phyloP scores from a whole-genome alignment of 768 basidiomycete species.

The Russula sp. region DNA sequence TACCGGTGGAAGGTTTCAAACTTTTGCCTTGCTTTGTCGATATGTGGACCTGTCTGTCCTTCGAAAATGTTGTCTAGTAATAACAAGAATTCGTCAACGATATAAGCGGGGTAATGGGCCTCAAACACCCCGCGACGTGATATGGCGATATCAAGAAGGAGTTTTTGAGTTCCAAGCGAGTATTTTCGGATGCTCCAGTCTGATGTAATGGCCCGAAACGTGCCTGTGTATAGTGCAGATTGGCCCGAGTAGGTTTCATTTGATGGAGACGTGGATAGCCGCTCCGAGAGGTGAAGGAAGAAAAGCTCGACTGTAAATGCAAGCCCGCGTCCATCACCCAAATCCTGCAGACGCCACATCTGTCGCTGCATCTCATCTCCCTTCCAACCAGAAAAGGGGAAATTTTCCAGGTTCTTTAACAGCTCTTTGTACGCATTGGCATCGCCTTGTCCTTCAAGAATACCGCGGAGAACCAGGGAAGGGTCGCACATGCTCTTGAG shows the following conservation, averaged over 20 bases:
- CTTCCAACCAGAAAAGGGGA: too few relatives aligned
- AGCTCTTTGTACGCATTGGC: neutral
- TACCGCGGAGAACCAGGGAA: neutral
- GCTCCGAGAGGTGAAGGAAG: constrained; percentile 1
- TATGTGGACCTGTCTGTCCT: neutral
- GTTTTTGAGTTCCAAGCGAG: constrained; percentile 10
- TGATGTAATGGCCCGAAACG: neutral
- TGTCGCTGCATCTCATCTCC: neutral
- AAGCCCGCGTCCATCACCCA: neutral
- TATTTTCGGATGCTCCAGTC: neutral
- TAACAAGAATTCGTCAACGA: neutral
- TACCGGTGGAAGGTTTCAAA: neutral
- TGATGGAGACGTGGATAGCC: neutral
- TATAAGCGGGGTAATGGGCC: neutral
- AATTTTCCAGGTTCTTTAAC: neutral
- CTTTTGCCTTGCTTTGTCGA: neutral
- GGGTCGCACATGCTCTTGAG: neutral
- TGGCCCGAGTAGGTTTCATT: neutral
- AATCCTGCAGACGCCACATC: neutral
- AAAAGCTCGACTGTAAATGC: constrained; percentile 10
- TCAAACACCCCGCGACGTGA: neutral
- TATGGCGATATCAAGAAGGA: neutral
- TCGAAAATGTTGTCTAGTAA: neutral
- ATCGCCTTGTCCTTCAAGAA: neutral
- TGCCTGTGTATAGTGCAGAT: neutral